Conservation (phyloP, 495 filamentous ascomycete genomes). For the Monascus purpureus region DNA sequence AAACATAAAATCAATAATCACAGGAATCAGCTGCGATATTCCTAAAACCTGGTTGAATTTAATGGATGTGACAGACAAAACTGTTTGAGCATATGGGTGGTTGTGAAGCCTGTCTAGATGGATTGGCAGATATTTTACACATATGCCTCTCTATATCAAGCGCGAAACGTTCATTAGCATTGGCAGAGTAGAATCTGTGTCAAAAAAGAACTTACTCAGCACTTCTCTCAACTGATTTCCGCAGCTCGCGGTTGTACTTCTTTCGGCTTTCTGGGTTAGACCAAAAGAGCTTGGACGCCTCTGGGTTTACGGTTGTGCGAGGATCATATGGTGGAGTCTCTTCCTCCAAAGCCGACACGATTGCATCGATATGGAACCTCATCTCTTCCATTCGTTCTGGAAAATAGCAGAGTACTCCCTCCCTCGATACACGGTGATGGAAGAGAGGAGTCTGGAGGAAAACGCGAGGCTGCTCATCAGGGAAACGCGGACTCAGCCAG, state of each 20-base stretch:
- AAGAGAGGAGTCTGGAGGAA: slow-evolving; percentile 70
- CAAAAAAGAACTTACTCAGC: slow-evolving; percentile 29
- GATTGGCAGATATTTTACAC: too few relatives aligned
- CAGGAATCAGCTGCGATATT: too few relatives aligned
- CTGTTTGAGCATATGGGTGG: too few relatives aligned
- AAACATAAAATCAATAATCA: too few relatives aligned
- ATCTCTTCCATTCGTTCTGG: slow-evolving; percentile 61
- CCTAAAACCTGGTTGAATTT: too few relatives aligned
- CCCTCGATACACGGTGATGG: slow-evolving; percentile 72
- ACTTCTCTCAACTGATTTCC: slow-evolving; percentile 43
- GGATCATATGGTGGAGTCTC: slow-evolving; percentile 82
- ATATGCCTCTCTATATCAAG: slow-evolving; percentile 1
- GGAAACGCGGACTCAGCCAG: slow-evolving; percentile 75
- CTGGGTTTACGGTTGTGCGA: slow-evolving; percentile 71
- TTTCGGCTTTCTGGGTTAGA: slow-evolving; percentile 64
- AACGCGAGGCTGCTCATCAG: slow-evolving; percentile 79
- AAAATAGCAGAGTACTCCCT: slow-evolving; percentile 76
- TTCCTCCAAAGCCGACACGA: slow-evolving; percentile 74
- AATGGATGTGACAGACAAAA: too few relatives aligned
- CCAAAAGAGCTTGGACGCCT: slow-evolving; percentile 83
- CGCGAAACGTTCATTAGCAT: background rate
- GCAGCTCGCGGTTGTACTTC: slow-evolving; percentile 67
- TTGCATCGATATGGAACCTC: slow-evolving; percentile 70
- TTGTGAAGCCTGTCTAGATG: too few relatives aligned
- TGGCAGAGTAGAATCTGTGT: background rate